A percentile compares a stretch with the other conserved stretches of the same genome.
Evolutionary conservation across 2,329 filamentous ascomycete genomes (phyloP).

Genomic region (Fusarium penzigii): DNA sequence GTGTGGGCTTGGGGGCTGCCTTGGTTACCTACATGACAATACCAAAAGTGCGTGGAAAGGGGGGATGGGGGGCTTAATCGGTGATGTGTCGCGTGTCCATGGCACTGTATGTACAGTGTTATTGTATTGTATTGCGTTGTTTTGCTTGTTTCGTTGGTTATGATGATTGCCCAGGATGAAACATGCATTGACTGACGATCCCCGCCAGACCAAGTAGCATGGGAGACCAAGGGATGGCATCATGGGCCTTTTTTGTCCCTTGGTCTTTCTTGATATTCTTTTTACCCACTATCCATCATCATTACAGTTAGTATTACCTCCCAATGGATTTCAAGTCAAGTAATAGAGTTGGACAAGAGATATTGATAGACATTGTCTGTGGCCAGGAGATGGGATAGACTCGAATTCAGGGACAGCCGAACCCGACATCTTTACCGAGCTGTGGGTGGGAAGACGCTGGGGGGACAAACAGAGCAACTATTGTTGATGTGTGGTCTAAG

Average conservation of each 20-base stretch:
- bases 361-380: neutral
- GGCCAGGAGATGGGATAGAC: neutral
- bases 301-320: too few relatives aligned
- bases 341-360: neutral
- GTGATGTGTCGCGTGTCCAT: too few relatives aligned
- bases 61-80: too few relatives aligned
- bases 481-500: neutral
- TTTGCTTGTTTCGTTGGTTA: neutral
- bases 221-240: neutral
- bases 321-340: neutral
- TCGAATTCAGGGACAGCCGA: neutral
- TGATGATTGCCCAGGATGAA: neutral
- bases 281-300: too few relatives aligned
- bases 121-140: neutral
- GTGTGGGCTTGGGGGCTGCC: too few relatives aligned
- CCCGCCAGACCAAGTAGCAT: neutral
- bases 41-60: too few relatives aligned
- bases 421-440: neutral
- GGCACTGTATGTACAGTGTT: too few relatives aligned
- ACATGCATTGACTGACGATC: neutral
- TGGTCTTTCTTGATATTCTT: too few relatives aligned
- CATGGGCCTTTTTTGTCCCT: neutral
- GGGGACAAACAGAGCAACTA: neutral
- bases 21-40: too few relatives aligned
- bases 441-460: neutral